Base-by-base conservation (phyloP, 2,329 filamentous ascomycete species). In the Colletotrichum aenigma region DNA sequence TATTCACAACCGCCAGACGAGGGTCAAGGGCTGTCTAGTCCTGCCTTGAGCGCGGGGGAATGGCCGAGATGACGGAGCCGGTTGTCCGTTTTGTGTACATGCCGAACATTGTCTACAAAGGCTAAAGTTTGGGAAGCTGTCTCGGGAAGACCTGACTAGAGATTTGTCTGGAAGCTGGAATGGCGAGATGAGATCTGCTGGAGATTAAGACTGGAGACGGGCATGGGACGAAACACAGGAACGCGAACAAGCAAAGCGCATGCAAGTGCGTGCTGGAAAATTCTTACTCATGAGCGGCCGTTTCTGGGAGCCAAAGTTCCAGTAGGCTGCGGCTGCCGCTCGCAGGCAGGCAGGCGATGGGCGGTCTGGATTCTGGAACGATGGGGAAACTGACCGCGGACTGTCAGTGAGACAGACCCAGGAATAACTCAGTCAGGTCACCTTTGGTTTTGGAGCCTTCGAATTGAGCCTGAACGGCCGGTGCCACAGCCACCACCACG, bases 201-300 rank as follows among this genome's bases (percentile, higher is more conserved):
- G 43, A 21, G 43, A 21, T 6, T 12, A 48, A 48, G 43, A 21
- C 43, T 48, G 67, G 67, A 52, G 67, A 21, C 36, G 18, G 24
- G 56, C 38, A 64, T 71, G 52, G 60, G 69, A 68, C 73, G 73
- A 72, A 75, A 72, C 69, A 34, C 64, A 43, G 56, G 26, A 61
- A 67, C 56, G 43, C 64, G 55, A 67, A 62, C 56, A 55, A 62
- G 67, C 67, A 52, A 52, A 60, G 32, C 30, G 66, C 24, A 56
- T 70, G 34, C 56, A 62, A 62, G 67, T 62, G 26, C 16, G 66
- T 61, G 58, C 12, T 61, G 58, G 26, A 34, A 61, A 56, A 58
- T 56, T 56, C 43, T 75, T 67, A 75, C 69, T 67, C 69, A 73
- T 32, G 69, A 75, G 73, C 73, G 62, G 73, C 73, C 56, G 56